Evolutionary conservation across 2,329 filamentous ascomycete species (phyloP).

Genomic region (Pseudocercospora macadamiae): DNA sequence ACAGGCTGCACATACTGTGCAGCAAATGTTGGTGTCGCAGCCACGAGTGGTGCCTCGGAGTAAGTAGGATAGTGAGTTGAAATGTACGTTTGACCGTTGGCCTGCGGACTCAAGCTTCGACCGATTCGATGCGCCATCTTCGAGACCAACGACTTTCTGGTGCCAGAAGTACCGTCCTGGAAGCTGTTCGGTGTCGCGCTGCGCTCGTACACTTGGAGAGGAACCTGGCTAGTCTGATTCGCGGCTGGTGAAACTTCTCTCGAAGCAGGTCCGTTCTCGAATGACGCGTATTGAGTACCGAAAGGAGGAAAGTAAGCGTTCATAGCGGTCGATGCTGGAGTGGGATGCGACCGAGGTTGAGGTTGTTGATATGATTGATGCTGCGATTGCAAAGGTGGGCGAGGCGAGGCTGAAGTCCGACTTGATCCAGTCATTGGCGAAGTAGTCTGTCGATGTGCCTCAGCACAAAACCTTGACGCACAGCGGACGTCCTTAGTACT

Average conservation of each 20-base stretch:
- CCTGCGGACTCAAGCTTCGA: neutral
- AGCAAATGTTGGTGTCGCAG: neutral
- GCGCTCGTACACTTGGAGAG: neutral
- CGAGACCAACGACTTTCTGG: neutral
- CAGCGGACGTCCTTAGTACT: neutral
- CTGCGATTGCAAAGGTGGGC: neutral
- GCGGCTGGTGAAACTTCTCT: neutral
- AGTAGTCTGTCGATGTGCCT: neutral
- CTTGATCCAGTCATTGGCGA: slow-evolving; percentile 11
- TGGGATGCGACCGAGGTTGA: slow-evolving; percentile 8
- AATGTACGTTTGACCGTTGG: neutral
- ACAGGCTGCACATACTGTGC: neutral
- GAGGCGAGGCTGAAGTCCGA: neutral
- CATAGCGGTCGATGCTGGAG: neutral
- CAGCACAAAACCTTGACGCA: neutral
- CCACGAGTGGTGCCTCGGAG: neutral
- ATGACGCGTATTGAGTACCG: neutral
- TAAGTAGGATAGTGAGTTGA: neutral
- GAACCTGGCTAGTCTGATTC: neutral
- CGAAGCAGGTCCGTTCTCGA: neutral
- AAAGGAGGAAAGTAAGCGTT: slow-evolving; percentile 1
- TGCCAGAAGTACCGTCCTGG: neutral
- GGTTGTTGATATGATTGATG: neutral
- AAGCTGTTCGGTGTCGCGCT: slow-evolving; percentile 5
- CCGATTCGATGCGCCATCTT: neutral